Base-by-base conservation (phyloP, 208 protist genomes). In the Leishmania martiniquensis region DNA sequence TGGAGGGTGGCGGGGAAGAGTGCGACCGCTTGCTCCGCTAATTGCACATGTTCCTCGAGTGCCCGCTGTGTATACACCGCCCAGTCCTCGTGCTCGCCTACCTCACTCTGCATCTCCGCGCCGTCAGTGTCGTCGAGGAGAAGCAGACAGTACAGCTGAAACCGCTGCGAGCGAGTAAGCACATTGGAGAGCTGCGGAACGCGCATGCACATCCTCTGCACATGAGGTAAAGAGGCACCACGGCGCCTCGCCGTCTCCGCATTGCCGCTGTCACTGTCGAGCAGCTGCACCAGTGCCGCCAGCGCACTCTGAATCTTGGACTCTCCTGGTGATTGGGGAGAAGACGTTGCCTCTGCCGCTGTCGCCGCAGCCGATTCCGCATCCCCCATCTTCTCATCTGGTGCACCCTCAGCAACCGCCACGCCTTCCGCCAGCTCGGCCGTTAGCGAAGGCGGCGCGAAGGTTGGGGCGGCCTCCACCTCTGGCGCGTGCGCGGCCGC, bases 131-230 rank as follows among this genome's bases (percentile, higher is more conserved):
- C 51, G 37, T 88, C 80, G 1, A 93, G 70, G 13, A 95, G 85
- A 45, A 96, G 81, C n/a, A 85, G 69, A 42, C 63, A 34, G 79
- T 96, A 96, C 22, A 95, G 80, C 65, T 85, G 85, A 39, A 78
- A 86, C 0, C 90, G 89, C 45, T 79, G 81, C 25, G 73, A 59
- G 1, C 85, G 85, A 17, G 72, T 87, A 37, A 94, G 76, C 12
- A 77, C 60, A 12, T 52, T 67, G 22, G 89, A 90, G 44, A 96
- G 82, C 4, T 89, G 72, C 15, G 89, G 92, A n/a, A 93, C 62
- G 45, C 78, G 79, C 71, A 91, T 86, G 75, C 90, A 96, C 39
- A 79, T 80, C 73, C 87, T 84, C 62, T 92, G 90, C 47, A 96
- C 15, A n/a, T 83, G 42, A 42, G 60, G 69, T 55, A 92, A 74